Conservation (phyloP, 1,284 basidiomycete genomes). For the Heterobasidion parviporum region DNA sequence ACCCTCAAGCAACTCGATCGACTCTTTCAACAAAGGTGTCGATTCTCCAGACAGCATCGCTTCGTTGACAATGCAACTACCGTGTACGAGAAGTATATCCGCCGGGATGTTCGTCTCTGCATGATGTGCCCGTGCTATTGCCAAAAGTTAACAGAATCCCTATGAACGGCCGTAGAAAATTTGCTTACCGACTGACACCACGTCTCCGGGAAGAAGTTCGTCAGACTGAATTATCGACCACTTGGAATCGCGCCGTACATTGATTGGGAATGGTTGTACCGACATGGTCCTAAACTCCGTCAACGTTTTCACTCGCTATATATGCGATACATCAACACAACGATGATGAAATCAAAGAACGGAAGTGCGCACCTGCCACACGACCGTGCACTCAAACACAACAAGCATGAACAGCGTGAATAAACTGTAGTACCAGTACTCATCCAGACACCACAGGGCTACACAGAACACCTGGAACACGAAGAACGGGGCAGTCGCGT, state of each 20-base stretch:
- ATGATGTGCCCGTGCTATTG: conserved; percentile 55
- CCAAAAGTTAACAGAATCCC: background rate
- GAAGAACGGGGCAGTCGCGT: conserved; percentile 92
- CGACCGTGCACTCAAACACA: conserved; percentile 95
- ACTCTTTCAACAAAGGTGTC: conserved; percentile 90
- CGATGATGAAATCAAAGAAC: background rate
- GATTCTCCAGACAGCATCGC: conserved; percentile 97
- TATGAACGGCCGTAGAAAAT: background rate
- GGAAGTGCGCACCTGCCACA: conserved; percentile 75
- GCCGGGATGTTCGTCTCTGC: conserved; percentile 85
- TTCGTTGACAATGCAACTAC: conserved; percentile 93
- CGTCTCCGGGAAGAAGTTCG: conserved; percentile 82
- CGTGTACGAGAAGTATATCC: conserved; percentile 82
- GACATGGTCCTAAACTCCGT: conserved; percentile 96
- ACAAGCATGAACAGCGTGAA: conserved; percentile 97
- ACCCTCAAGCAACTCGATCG: conserved; percentile 76
- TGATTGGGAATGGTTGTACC: conserved; percentile 80
- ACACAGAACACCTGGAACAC: conserved; percentile 97
- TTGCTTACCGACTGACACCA: conserved; percentile 68
- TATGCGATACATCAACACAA: background rate
- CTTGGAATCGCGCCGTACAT: conserved; percentile 70
- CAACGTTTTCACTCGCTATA: conserved; percentile 77
- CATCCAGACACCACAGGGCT: conserved; percentile 91
- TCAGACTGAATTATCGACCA: conserved; percentile 81
- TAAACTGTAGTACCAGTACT: conserved; percentile 96